These are phyloP conservation scores for Linnemannia zychae DNA, from an alignment of 192 early-diverging fungal genomes.

Conservation along the genomic window DNA sequence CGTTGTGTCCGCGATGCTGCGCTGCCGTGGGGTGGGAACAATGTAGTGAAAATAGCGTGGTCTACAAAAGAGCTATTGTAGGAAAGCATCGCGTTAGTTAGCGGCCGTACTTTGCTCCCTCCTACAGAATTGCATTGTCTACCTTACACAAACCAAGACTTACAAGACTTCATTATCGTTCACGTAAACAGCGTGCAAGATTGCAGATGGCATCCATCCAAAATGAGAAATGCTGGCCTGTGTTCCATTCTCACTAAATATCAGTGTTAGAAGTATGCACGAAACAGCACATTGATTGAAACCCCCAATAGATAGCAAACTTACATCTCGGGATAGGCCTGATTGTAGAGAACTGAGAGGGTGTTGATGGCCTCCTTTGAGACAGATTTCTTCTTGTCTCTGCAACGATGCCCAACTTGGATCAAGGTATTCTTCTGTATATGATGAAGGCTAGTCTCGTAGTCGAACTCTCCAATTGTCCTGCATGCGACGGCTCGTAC, in stretches of 20 bases:
- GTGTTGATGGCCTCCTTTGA: slow-evolving; percentile 81
- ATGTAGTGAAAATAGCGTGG: slow-evolving; percentile 68
- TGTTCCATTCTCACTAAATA: slow-evolving; percentile 61
- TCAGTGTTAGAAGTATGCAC: neutral
- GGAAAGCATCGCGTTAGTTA: neutral
- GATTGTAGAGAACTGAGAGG: slow-evolving; percentile 79
- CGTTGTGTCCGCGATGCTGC: slow-evolving; percentile 72
- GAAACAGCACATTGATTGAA: too few relatives aligned
- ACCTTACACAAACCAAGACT: slow-evolving; percentile 17
- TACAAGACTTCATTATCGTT: slow-evolving; percentile 87
- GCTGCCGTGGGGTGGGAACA: slow-evolving; percentile 73
- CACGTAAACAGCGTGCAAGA: slow-evolving; percentile 89
- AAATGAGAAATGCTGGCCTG: slow-evolving; percentile 71
- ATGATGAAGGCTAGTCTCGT: slow-evolving; percentile 66
- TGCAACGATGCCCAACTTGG: slow-evolving; percentile 83
- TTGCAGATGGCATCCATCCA: slow-evolving; percentile 84
- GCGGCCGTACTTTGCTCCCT: neutral
- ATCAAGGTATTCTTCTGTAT: slow-evolving; percentile 70
- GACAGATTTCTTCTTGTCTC: slow-evolving; percentile 80
- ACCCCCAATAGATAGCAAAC: slow-evolving; percentile 9
- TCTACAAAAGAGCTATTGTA: slow-evolving; percentile 68
- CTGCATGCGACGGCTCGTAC: slow-evolving; percentile 84
- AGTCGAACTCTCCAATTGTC: slow-evolving; percentile 77
- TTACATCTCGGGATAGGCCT: slow-evolving; percentile 81
- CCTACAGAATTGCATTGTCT: neutral